Percentiles rank a stretch among this genome's conserved stretches.
Conservation (phyloP, 208 protist species). For the Angomonas desouzai region DNA sequence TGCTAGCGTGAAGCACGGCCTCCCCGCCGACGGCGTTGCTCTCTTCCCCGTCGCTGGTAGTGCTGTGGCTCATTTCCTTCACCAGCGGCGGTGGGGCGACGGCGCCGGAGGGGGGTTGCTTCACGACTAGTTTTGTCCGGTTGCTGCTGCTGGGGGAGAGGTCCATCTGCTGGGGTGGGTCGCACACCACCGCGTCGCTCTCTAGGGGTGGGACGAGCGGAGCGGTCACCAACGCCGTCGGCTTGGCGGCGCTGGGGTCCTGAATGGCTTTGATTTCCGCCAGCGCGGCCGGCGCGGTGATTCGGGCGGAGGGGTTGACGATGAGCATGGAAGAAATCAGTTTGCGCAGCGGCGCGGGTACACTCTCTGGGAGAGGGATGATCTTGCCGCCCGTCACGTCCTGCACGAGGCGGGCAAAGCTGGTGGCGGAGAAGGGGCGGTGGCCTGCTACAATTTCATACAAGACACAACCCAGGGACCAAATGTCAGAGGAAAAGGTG, state of each 20-base stretch:
- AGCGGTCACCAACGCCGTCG: neutral
- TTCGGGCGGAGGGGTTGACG: conserved; percentile 44
- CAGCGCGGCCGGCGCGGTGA: conserved; percentile 32
- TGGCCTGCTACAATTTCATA: conserved; percentile 65
- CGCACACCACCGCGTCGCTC: neutral
- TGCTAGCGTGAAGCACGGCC: neutral
- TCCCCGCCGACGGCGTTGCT: neutral
- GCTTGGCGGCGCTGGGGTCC: conserved; percentile 9
- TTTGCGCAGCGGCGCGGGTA: conserved; percentile 30
- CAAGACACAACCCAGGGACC: conserved; percentile 78
- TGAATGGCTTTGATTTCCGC: conserved; percentile 21
- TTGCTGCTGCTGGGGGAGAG: neutral
- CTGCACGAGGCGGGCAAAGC: conserved; percentile 76
- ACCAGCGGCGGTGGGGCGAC: conserved; percentile 1
- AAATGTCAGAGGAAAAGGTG: conserved; percentile 82
- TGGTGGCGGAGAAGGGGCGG: conserved; percentile 51
- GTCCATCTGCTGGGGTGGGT: neutral
- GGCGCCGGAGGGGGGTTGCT: conserved; percentile 9
- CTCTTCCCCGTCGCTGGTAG: neutral
- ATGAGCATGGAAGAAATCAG: conserved; percentile 65
- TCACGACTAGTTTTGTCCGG: neutral
- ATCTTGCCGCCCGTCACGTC: conserved; percentile 70
- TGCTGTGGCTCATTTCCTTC: conserved; percentile 1
- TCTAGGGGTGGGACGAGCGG: conserved; percentile 7
- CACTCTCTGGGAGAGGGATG: conserved; percentile 37